phyloP scores from a whole-genome alignment of 2,329 filamentous ascomycete genomes.

The Curvularia eragrostidis region DNA sequence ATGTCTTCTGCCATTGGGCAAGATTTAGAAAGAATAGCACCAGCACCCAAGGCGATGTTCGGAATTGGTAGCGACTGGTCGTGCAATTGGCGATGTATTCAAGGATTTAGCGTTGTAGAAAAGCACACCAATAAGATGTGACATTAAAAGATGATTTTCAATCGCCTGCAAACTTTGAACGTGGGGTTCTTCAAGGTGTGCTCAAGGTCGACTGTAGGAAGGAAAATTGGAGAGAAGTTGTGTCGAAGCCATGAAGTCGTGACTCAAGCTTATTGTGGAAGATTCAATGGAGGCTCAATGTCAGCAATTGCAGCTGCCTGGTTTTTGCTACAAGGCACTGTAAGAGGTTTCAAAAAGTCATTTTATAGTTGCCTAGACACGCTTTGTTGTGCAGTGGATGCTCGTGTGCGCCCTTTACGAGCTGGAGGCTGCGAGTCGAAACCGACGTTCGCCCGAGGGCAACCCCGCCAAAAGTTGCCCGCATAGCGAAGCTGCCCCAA shows the following conservation, averaged over 20 bases:
- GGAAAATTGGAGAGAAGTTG: not conserved
- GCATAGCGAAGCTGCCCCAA: slow-evolving; percentile 12
- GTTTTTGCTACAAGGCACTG: not conserved
- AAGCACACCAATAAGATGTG: not conserved
- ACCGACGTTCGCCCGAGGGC: slow-evolving; percentile 21
- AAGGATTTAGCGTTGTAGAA: not conserved
- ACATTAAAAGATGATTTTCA: not conserved
- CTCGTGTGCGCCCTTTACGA: not conserved
- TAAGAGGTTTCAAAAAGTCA: not conserved
- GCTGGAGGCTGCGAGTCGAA: slow-evolving; percentile 6
- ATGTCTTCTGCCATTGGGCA: slow-evolving; percentile 27
- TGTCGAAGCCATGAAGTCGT: not conserved
- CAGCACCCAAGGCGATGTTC: not conserved
- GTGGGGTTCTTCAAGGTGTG: not conserved
- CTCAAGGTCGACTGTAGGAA: not conserved
- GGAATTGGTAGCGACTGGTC: not conserved
- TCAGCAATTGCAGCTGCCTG: not conserved
- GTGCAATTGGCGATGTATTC: not conserved
- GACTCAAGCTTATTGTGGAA: not conserved
- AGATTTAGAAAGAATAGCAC: not conserved
- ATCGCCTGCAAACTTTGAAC: not conserved
- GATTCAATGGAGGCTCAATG: not conserved
- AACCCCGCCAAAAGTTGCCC: slow-evolving; percentile 43
- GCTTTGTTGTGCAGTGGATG: not conserved
- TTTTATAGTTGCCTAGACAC: not conserved